A percentile compares a stretch with the other conserved stretches of the same genome.
Conservation (phyloP, 2,329 filamentous ascomycete species). For the Lecanosticta acicola region DNA sequence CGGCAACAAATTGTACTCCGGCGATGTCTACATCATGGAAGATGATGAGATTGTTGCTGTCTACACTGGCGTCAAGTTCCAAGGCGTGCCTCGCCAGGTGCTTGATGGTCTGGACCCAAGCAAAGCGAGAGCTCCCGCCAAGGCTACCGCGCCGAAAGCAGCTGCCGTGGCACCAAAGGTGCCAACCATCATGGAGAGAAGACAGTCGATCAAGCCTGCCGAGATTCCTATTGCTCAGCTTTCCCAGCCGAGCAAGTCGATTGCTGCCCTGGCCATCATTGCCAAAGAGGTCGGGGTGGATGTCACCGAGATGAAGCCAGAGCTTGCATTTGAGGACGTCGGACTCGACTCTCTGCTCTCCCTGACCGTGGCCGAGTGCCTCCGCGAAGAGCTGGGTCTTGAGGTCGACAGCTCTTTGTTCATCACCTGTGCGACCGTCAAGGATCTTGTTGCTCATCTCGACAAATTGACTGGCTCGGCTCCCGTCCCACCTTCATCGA, state of each 20-base stretch:
- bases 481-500: background rate
- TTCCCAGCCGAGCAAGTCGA: too few species aligned
- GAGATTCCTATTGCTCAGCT: background rate
- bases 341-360: slow-evolving; percentile 26
- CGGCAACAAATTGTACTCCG: background rate
- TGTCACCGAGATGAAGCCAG: slow-evolving; percentile 14
- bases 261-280: slow-evolving; percentile 11
- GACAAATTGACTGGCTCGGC: too few species aligned
- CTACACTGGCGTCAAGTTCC: slow-evolving; percentile 47
- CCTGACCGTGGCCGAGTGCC: slow-evolving; percentile 5
- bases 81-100: slow-evolving; percentile 53
- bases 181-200: too few species aligned
- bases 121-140: background rate
- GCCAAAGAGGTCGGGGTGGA: slow-evolving; percentile 14
- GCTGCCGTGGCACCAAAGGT: background rate
- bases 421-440: background rate
- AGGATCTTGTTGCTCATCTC: background rate
- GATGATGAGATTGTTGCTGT: slow-evolving; percentile 17
- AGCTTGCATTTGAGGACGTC: slow-evolving; percentile 16
- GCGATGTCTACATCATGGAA: slow-evolving; percentile 16
- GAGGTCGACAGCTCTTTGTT: slow-evolving; percentile 11
- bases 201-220: background rate
- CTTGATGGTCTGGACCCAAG: background rate
- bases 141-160: background rate
- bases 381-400: slow-evolving; percentile 14